Evolutionary conservation across 2,329 filamentous ascomycete species (phyloP).

Genomic region (Coccinonectria pachysandricola): DNA sequence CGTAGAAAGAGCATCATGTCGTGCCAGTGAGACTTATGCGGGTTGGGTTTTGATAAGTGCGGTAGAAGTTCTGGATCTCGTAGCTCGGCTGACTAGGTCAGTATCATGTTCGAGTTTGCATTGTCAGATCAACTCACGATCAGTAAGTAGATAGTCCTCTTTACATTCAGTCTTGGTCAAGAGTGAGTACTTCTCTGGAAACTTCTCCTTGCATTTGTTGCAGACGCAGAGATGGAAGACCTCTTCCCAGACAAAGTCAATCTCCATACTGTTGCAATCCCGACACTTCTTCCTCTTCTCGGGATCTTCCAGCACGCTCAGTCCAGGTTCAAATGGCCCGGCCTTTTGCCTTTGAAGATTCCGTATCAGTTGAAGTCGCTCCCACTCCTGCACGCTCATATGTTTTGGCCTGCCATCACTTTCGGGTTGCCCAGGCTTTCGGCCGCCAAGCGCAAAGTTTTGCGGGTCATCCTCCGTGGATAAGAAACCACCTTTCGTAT

Average conservation of each 20-base stretch:
- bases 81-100: slow-evolving; percentile 58
- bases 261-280: slow-evolving; percentile 75
- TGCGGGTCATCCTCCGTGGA: slow-evolving; percentile 84
- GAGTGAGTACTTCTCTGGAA: slow-evolving; percentile 85
- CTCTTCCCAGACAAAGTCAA: slow-evolving; percentile 93
- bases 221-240: slow-evolving; percentile 70
- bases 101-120: neutral
- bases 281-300: slow-evolving; percentile 62
- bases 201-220: slow-evolving; percentile 74
- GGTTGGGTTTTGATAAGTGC: slow-evolving; percentile 81
- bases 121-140: slow-evolving; percentile 54
- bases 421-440: slow-evolving; percentile 25
- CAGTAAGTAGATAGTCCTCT: slow-evolving; percentile 91
- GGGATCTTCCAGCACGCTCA: slow-evolving; percentile 61
- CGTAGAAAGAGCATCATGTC: slow-evolving; percentile 98
- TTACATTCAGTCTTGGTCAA: slow-evolving; percentile 94
- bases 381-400: slow-evolving; percentile 90
- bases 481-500: slow-evolving; percentile 93
- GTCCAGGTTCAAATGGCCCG: slow-evolving; percentile 78
- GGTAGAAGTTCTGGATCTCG: slow-evolving; percentile 78
- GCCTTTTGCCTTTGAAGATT: slow-evolving; percentile 62
- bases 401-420: slow-evolving; percentile 61
- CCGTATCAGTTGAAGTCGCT: slow-evolving; percentile 64
- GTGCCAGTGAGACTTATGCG: slow-evolving; percentile 92
- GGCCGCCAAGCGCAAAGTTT: slow-evolving; percentile 58